Evolutionary conservation across 257 asterid species (phyloP), one percentile per base, ranked within the genome.

Genomic region (Jasminum sambac): DNA sequence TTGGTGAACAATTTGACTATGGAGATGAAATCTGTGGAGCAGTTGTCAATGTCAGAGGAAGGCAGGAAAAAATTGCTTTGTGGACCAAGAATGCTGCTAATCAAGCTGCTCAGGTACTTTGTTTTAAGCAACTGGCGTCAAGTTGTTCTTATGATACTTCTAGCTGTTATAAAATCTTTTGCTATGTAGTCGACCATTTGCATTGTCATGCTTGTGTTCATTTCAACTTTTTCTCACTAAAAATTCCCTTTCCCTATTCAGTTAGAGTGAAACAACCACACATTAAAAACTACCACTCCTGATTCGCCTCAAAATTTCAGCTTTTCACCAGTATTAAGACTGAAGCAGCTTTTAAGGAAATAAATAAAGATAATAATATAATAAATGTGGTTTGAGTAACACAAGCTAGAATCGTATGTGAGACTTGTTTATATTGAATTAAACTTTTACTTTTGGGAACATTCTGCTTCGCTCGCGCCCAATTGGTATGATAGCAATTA

Each of bases 1-100:
- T 95, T 70, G 96, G 99, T 38, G 99, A 95, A 74, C 98, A 95
- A 77, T 95, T 95, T 78, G 91, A 91, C 66, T 55, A 87, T 76
- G 98, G 98, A 73, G 98, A 91, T 79, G 99, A 95, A 70, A 95
- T 95, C 39, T 95, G 99, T 81, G 99, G 99, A 76, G 99, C 96
- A 12, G 97, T 95, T 80, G 88, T 91, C 69, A 91, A 81, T 81
- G 89, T 91, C 63, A 86, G 97, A 76, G 34, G 24, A 63, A 91
- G 64, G 84, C 88, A 88, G 80, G 99, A 95, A 65, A 91, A 80
- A 79, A 85, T 91, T 74, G 52, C 94, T 73, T 12, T 89, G 24
- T 95, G 98, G 99, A 95, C 99, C 34, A 95, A 88, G 87, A 88
- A 95, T 87, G 98, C 99, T 75, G 72, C 85, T 17, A 90, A 88